Evolutionary conservation across 352 stramenopile genomes (phyloP), one percentile per base, ranked within the genome.

Genomic region (Phytopythium delawarense): DNA sequence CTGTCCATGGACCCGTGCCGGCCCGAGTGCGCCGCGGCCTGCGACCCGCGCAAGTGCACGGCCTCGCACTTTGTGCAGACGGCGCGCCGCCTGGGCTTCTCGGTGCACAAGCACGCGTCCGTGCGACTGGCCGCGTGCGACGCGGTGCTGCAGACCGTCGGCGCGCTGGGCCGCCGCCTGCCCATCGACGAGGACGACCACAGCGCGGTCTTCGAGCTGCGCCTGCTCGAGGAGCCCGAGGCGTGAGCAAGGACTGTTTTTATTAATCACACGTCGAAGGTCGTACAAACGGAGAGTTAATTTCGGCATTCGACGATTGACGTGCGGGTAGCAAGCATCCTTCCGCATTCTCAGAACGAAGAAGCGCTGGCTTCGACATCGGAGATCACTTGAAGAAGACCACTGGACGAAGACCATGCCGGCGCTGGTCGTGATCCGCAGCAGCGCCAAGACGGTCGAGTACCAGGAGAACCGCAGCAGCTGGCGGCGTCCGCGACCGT

Each of bases 361-460:
- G 25, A 63, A 62, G 28, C 55, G 39, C 44, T 39, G n/a, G n/a
- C n/a, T n/a, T n/a, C n/a, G n/a, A n/a, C n/a, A n/a, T n/a, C n/a
- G n/a, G n/a, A n/a, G n/a, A n/a, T 53, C 37, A 30, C 35, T 30
- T 56, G 18, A 28, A 18, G 5, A 32, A 55, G 60, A 51, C 32
- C 16, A n/a, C 4, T 7, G 8, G 16, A 18, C 45, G 9, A 32
- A 1, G n/a, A 93, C 9, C 5, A 37, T 91, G 84, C 81, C 84
- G 50, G 70, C 84, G 67, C 69, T 93, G 7, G 76, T 90, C 13
- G 75, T 93, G 52, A 87, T 93, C 62, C 84, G 84, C 53, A 75
- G 71, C 54, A 72, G 80, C 45, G 72, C 62, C 54, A 84, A 88
- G 65, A 66, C 81, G 53, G 63, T 93, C 50, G 81, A 93, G 65